phyloP scores from a whole-genome alignment of 306 rosid species.

The Acacia acuminata region DNA sequence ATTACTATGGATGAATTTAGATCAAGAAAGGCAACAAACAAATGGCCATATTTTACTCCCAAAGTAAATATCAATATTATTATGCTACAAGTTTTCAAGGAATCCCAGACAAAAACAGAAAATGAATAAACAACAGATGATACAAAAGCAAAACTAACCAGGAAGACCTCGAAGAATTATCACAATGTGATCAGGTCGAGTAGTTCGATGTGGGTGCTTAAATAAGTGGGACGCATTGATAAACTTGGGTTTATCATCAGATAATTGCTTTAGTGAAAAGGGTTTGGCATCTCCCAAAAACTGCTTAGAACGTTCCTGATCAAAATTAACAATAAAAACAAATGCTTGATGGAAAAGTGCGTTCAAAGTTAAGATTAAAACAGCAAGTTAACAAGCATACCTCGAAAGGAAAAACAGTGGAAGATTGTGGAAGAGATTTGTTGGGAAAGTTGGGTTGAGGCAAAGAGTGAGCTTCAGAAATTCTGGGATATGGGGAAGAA shows the following conservation, averaged over 20 bases:
- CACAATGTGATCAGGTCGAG: slow-evolving; percentile 91
- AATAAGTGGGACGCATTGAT: slow-evolving; percentile 58
- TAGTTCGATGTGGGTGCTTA: slow-evolving; percentile 63
- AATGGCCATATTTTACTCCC: background rate
- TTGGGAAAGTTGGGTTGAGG: slow-evolving; percentile 55
- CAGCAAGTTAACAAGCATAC: slow-evolving; percentile 37
- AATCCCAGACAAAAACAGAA: slow-evolving; percentile 3
- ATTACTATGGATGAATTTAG: slow-evolving; percentile 5
- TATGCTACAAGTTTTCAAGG: background rate
- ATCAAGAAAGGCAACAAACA: slow-evolving; percentile 9
- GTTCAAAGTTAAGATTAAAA: background rate
- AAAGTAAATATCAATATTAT: background rate
- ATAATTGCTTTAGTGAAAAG: slow-evolving; percentile 23
- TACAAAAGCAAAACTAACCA: slow-evolving; percentile 44
- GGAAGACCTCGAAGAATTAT: slow-evolving; percentile 93
- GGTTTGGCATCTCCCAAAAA: slow-evolving; percentile 36
- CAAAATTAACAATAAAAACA: background rate
- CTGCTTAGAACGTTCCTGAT: slow-evolving; percentile 32
- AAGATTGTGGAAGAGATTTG: slow-evolving; percentile 49
- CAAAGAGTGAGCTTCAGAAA: slow-evolving; percentile 44
- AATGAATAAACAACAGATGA: slow-evolving; percentile 1
- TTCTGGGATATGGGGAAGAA: slow-evolving; percentile 49
- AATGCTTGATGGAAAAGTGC: background rate
- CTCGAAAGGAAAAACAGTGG: slow-evolving; percentile 54
- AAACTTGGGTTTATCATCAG: slow-evolving; percentile 38